Percentiles rank a stretch among this genome's conserved stretches.
phyloP scores from a whole-genome alignment of 129 eudicot genomes.

The Pulicaria dysenterica region DNA sequence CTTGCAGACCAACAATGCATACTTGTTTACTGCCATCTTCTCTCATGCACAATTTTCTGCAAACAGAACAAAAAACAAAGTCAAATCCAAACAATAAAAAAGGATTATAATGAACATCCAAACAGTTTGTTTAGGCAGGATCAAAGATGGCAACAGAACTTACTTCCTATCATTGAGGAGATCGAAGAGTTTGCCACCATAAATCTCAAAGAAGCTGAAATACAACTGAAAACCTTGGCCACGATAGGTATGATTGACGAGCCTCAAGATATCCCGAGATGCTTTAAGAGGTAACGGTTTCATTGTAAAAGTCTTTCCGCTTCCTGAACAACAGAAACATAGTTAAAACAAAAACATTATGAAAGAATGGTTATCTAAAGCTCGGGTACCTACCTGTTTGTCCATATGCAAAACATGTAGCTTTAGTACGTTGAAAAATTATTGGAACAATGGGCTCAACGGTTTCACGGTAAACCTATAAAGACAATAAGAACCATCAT shows the following conservation, averaged over 20 bases:
- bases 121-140: not conserved
- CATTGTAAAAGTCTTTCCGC: slow-evolving; percentile 97
- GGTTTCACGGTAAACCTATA: slow-evolving; percentile 88
- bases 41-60: slow-evolving; percentile 93
- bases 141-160: slow-evolving; percentile 24
- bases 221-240: slow-evolving; percentile 89
- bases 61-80: not conserved
- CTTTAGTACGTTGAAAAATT: slow-evolving; percentile 96
- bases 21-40: slow-evolving; percentile 98
- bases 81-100: slow-evolving; percentile 17
- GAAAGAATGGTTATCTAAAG: not conserved
- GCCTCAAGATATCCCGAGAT: slow-evolving; percentile 80
- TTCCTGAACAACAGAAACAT: slow-evolving; percentile 55
- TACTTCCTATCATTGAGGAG: slow-evolving; percentile 90
- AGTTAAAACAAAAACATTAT: not conserved
- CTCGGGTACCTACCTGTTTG: slow-evolving; percentile 90
- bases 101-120: slow-evolving; percentile 2
- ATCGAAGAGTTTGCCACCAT: slow-evolving; percentile 93
- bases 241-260: slow-evolving; percentile 89
- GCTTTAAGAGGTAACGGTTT: slow-evolving; percentile 95
- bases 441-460: slow-evolving; percentile 99
- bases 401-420: slow-evolving; percentile 98
- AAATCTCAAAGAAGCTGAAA: slow-evolving; percentile 95
- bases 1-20: slow-evolving; percentile 97
- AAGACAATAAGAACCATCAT: slow-evolving; percentile 15